Conservation (phyloP, 306 rosid genomes). For the Corylus avellana region DNA sequence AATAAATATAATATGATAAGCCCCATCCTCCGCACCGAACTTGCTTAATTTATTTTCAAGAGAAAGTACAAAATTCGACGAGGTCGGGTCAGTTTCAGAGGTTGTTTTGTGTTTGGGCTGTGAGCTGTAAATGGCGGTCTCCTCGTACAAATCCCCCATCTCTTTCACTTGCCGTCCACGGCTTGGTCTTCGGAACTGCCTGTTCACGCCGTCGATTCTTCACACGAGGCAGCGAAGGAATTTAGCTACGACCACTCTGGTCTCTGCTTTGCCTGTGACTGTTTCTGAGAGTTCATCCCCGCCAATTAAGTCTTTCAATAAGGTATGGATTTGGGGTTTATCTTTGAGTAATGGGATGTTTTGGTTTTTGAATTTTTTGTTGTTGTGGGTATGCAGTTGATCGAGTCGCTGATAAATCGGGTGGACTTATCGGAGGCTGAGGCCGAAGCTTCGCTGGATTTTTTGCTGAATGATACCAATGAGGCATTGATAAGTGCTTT, state of each 20-base stretch:
- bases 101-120: background rate
- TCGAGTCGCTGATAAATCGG: constrained; percentile 65
- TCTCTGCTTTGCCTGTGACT: constrained; percentile 16
- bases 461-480: constrained; percentile 56
- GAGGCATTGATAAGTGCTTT: constrained; percentile 89
- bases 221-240: constrained; percentile 6
- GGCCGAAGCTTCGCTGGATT: constrained; percentile 71
- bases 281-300: constrained; percentile 13
- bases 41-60: too few species aligned
- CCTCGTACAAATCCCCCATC: constrained; percentile 12
- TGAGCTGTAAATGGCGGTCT: constrained; percentile 2
- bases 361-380: background rate
- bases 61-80: background rate
- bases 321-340: constrained; percentile 33
- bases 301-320: constrained; percentile 24
- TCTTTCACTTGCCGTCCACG: constrained; percentile 11
- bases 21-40: too few species aligned
- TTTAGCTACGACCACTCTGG: constrained; percentile 21
- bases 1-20: too few species aligned
- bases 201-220: constrained; percentile 1
- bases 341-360: background rate
- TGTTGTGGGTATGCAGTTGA: constrained; percentile 44
- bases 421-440: constrained; percentile 67
- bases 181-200: constrained; percentile 7
- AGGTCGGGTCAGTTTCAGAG: background rate